Evolutionary conservation across 768 basidiomycete species (phyloP).

Genomic region (Kwoniella bestiolae): DNA sequence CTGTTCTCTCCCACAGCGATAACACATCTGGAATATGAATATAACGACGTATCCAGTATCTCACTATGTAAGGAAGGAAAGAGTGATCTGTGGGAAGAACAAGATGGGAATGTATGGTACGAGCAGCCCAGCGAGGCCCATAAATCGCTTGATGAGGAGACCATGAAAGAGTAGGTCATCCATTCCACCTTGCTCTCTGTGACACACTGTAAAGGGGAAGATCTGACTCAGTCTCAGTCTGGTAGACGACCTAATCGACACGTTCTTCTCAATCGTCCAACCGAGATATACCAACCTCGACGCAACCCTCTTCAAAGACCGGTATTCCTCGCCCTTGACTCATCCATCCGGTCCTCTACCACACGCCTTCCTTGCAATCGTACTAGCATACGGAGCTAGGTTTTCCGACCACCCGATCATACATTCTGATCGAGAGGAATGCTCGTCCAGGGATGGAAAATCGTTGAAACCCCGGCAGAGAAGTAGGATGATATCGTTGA

Average conservation of each 20-base stretch:
- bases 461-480: constrained; percentile 60
- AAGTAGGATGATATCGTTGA: constrained; percentile 74
- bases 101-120: constrained; percentile 36
- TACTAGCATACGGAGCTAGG: constrained; percentile 89
- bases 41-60: constrained; percentile 47
- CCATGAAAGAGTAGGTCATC: constrained; percentile 78
- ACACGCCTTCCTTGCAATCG: constrained; percentile 72
- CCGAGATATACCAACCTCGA: constrained; percentile 80
- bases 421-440: constrained; percentile 71
- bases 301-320: constrained; percentile 76
- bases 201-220: constrained; percentile 1
- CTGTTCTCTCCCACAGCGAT: constrained; percentile 53
- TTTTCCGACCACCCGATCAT: constrained; percentile 90
- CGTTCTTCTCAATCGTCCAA: constrained; percentile 83
- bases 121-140: constrained; percentile 66
- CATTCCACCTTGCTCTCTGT: constrained; percentile 1
- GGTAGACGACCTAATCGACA: constrained; percentile 88
- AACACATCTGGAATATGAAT: constrained; percentile 35
- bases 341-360: constrained; percentile 49
- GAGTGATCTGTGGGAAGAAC: constrained; percentile 45
- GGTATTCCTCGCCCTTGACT: constrained; percentile 61
- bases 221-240: constrained; percentile 65
- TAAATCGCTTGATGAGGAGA: constrained; percentile 70
- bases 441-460: constrained; percentile 26
- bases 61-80: constrained; percentile 28